Evolutionary conservation across 495 filamentous ascomycete genomes (phyloP).

Genomic region (Penicillium odoratum): DNA sequence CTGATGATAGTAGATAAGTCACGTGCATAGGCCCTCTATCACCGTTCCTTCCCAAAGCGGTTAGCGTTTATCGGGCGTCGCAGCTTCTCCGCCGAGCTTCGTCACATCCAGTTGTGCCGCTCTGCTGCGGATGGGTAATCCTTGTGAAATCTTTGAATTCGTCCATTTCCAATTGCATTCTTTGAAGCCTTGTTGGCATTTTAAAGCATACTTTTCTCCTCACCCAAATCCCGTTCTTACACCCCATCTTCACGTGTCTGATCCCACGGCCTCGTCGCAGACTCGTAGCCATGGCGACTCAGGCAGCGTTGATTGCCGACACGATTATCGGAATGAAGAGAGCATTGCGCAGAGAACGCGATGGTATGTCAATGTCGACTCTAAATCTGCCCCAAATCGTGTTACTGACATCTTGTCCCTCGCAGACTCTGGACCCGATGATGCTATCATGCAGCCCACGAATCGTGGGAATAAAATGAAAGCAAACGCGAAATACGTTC

Average conservation of each 20-base stretch:
- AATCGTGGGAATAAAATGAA: conserved; percentile 94
- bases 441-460: conserved; percentile 72
- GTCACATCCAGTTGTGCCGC: conserved; percentile 19
- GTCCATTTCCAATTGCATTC: background rate
- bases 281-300: conserved; percentile 62
- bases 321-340: conserved; percentile 77
- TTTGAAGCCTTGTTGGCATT: background rate
- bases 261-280: conserved; percentile 18
- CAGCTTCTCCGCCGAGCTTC: conserved; percentile 33
- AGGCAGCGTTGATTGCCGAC: conserved; percentile 67
- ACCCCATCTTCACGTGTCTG: conserved; percentile 16
- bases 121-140: conserved; percentile 10
- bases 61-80: conserved; percentile 39
- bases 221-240: background rate
- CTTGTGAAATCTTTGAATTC: conserved; percentile 1
- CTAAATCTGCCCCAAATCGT: background rate
- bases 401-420: conserved; percentile 16
- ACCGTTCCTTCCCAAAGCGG: conserved; percentile 20
- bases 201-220: background rate
- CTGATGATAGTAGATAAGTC: background rate
- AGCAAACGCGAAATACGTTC: conserved; percentile 75
- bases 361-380: conserved; percentile 44
- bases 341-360: conserved; percentile 61
- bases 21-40: background rate
- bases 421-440: conserved; percentile 85